A percentile compares a stretch with the other conserved stretches of the same genome.
Evolutionary conservation across 2,329 filamentous ascomycete species (phyloP).

Genomic region (Microcera coccophila): DNA sequence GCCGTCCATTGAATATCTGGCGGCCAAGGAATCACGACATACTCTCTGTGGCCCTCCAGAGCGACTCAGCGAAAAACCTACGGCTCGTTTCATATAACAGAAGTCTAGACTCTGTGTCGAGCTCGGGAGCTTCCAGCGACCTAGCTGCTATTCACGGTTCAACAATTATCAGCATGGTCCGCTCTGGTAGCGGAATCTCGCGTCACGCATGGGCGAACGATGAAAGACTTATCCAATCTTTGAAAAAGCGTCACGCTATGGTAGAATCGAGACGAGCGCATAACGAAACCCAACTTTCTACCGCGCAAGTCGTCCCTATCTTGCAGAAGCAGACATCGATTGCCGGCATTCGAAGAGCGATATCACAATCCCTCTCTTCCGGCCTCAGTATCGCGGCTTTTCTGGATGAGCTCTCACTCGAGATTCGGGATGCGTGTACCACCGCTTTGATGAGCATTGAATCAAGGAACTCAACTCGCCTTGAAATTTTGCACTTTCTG

Average conservation of each 20-base stretch:
- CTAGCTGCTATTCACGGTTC: slow-evolving; percentile 3
- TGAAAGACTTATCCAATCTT: slow-evolving; percentile 34
- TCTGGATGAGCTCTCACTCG: slow-evolving; percentile 14
- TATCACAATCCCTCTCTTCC: slow-evolving; percentile 26
- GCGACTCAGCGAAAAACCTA: slow-evolving; percentile 14
- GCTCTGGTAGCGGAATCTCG: slow-evolving; percentile 20
- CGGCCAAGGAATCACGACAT: slow-evolving; percentile 43
- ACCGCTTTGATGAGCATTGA: slow-evolving; percentile 13
- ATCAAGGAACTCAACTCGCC: slow-evolving; percentile 2
- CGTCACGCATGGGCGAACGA: slow-evolving; percentile 23
- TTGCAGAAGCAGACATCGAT: slow-evolving; percentile 26
- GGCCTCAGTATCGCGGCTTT: slow-evolving; percentile 20
- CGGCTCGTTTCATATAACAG: slow-evolving; percentile 10
- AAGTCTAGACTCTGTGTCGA: slow-evolving; percentile 8
- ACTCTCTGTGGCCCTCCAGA: slow-evolving; percentile 37
- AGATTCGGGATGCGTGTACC: slow-evolving; percentile 24
- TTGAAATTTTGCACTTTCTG: slow-evolving; percentile 34
- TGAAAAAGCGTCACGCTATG: slow-evolving; percentile 27
- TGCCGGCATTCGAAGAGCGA: slow-evolving; percentile 28
- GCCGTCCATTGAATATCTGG: slow-evolving; percentile 31
- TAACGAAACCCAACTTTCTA: slow-evolving; percentile 3
- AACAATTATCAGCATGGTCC: slow-evolving; percentile 17
- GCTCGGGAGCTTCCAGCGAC: slow-evolving; percentile 6
- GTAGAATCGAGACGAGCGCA: slow-evolving; percentile 5
- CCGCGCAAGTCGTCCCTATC: slow-evolving; percentile 14